These are phyloP conservation scores for Diplotaxis tenuifolia DNA, from an alignment of 345 rosid genomes.

Conservation along the genomic window DNA sequence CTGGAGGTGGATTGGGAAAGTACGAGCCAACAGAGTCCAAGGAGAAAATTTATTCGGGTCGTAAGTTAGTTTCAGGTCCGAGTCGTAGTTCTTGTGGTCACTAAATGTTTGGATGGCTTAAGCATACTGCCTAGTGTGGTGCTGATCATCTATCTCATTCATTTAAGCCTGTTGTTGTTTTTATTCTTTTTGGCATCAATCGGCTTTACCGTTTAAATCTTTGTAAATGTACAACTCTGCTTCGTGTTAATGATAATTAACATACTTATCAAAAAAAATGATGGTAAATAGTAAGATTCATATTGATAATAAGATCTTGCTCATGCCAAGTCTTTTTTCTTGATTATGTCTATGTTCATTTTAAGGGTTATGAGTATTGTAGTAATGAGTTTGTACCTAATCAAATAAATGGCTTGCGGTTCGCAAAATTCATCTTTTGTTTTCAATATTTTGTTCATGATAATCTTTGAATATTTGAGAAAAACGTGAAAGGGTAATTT, in stretches of 20 bases:
- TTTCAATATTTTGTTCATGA: not conserved
- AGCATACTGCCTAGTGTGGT: too few species aligned
- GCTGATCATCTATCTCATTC: too few species aligned
- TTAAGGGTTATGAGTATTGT: not conserved
- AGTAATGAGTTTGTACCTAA: not conserved
- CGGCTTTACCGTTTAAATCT: too few species aligned
- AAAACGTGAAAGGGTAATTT: not conserved
- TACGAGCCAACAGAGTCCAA: constrained; percentile 12
- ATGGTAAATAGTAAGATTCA: not conserved
- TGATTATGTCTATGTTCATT: not conserved
- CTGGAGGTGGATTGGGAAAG: constrained; percentile 1
- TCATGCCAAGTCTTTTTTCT: not conserved
- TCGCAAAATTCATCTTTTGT: not conserved
- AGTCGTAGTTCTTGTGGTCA: constrained; percentile 35
- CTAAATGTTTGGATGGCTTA: not conserved
- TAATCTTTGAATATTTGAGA: not conserved
- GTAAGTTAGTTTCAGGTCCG: constrained; percentile 38
- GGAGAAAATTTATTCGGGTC: not conserved
- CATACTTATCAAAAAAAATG: too few species aligned
- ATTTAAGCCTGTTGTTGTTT: too few species aligned
- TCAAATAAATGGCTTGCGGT: not conserved
- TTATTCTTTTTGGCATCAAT: too few species aligned
- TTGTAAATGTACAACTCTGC: too few species aligned
- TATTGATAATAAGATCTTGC: not conserved
- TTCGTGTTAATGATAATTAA: too few species aligned